Conservation (phyloP, 2,329 filamentous ascomycete genomes). For the Fusarium sp. region DNA sequence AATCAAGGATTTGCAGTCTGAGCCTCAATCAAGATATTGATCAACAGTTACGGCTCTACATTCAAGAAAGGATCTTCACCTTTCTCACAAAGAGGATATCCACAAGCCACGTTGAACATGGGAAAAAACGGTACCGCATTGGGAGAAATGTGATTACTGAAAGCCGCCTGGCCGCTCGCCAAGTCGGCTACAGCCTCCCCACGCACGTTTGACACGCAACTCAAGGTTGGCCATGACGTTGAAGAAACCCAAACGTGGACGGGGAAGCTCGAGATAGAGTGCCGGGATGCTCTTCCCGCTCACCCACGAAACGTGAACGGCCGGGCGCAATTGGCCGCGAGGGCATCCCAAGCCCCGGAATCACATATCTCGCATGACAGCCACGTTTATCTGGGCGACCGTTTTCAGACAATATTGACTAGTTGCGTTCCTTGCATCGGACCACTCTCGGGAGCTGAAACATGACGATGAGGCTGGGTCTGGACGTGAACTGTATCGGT, state of each 20-base stretch:
- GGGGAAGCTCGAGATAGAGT: background rate
- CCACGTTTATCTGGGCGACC: background rate
- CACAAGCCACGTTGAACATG: background rate
- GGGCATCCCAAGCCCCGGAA: background rate
- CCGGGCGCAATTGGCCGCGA: background rate
- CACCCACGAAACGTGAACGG: background rate
- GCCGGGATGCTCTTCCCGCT: background rate
- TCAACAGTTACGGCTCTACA: background rate
- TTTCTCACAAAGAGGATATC: too few relatives aligned
- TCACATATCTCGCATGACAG: background rate
- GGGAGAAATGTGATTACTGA: background rate
- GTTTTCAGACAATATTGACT: constrained; percentile 2
- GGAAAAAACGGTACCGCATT: background rate
- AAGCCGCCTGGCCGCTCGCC: background rate
- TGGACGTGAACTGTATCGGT: background rate
- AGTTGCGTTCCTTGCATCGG: background rate
- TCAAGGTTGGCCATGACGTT: background rate
- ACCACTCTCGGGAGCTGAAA: background rate
- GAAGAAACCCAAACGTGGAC: background rate
- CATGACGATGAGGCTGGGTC: background rate
- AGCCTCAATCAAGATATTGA: background rate
- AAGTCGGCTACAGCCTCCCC: background rate
- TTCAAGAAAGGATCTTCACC: background rate
- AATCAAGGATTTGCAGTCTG: background rate
- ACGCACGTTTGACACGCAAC: background rate